Base-by-base conservation (phyloP, 2,329 filamentous ascomycete genomes). In the Ascochyta koolunga region DNA sequence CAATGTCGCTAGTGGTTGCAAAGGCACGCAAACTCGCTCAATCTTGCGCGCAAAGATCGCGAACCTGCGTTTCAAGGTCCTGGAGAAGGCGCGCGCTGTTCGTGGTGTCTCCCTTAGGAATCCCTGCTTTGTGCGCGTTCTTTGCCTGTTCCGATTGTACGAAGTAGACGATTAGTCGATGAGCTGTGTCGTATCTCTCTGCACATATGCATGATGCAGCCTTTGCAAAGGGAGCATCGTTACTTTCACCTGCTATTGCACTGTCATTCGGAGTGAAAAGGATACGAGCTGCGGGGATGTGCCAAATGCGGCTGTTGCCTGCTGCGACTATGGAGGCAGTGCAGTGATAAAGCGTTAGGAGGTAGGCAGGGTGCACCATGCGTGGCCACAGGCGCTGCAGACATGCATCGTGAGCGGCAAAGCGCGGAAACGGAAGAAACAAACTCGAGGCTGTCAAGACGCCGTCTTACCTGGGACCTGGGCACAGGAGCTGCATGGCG, bases 261-360 rank as follows among this genome's bases (percentile, higher is more conserved):
- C 3, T 43, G 16, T 22, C 62, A 53, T 10, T 54, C 40, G 36
- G 66, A 69, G 54, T 53, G 51, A 5, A 64, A 54, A 9, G 69
- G 57, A 13, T 56, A 50, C 5, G 63, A 15, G 69, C 74, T 32
- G 73, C 58, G 32, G 87, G 63, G 89, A 90, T 27, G 86, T 83
- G 24, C 87, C 87, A 72, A 88, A 89, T 1, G 87, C 86, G 7
- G 85, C 86, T 48, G 83, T 79, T 25, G 85, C 85, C 75, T 89
- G 87, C 52, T 80, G 41, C 84, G 82, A 71, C 88, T 90, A 68
- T 87, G 82, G 50, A 78, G 74, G 72, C 88, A 90, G 75, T 90
- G 88, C 88, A 90, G 68, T 89, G 85, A 71, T 87, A 90, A 44
- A 89, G 76, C n/a, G 82, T 82, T 37, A 88, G 74, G 0, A 88